Base-by-base conservation (phyloP, 495 filamentous ascomycete genomes). In the Podospora sp. region DNA sequence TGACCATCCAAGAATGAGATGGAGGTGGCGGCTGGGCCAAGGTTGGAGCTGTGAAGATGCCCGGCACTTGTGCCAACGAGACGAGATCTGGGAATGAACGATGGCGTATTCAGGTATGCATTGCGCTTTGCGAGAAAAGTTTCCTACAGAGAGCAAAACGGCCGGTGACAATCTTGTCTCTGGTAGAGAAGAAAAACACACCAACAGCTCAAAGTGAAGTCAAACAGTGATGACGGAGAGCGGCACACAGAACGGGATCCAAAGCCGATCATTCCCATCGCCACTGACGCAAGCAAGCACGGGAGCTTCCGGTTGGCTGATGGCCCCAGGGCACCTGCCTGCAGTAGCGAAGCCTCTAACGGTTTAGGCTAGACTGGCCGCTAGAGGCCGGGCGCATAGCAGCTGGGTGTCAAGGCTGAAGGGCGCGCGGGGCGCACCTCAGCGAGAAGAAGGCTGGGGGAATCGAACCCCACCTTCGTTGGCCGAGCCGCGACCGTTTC, bases 401-500 rank as follows among this genome's bases (percentile, higher is more conserved):
- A 8, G 29, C 29, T n/a, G 40, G 40, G 2, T 14, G 40, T 46
- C 24, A 60, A 29, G 57, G 57, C 57, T 60, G 57, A 60, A 60
- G 26, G 29, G 26, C 26, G 26, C 9, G 26, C 8, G 6, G 27
- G 22, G 18, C 20, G 27, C 56, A 7, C 12, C 55, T 18, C 5
- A n/a, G n/a, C 29, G 8, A 33, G 4, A 3, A 33, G 33, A 49
- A 61, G 36, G 36, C 20, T 25, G 9, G 7, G 12, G n/a, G 12
- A 40, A 7, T 61, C 21, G 16, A 33, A 35, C 35, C 21, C 60
- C 2, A 16, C 20, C 20, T 49, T 3, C 22, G 6, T 36, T 60
- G 27, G 63, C 63, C 63, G 63, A 58, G 33, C 12, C 63, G 63
- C 51, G 51, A 57, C 63, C 63, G 63, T 57, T 27, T 4, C 40